phyloP scores from a whole-genome alignment of 176 grass and related monocot genomes.

The Zoysia japonica region DNA sequence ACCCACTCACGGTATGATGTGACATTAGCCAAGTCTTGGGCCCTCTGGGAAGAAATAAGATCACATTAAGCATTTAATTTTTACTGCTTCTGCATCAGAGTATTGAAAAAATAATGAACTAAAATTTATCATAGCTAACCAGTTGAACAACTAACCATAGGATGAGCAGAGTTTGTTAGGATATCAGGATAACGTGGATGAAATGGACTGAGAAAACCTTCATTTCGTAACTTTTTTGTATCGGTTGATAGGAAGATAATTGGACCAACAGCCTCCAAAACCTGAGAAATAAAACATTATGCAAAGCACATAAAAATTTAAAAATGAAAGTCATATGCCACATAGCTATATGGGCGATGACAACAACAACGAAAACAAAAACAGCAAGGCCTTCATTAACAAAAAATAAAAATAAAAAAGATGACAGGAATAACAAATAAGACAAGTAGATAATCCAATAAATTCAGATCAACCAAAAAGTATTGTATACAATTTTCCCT shows the following conservation, averaged over 20 bases:
- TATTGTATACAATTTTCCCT: background rate
- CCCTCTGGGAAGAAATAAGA: slow-evolving; percentile 73
- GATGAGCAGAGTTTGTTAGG: slow-evolving; percentile 97
- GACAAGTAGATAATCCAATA: slow-evolving; percentile 1
- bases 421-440: background rate
- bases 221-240: slow-evolving; percentile 98
- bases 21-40: slow-evolving; percentile 97
- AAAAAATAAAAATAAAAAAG: slow-evolving; percentile 7
- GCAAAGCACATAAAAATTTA: slow-evolving; percentile 25
- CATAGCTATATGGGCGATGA: slow-evolving; percentile 7
- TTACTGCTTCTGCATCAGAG: slow-evolving; percentile 20
- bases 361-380: background rate
- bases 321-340: slow-evolving; percentile 26
- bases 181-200: slow-evolving; percentile 99
- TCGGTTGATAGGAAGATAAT: slow-evolving; percentile 99
- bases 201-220: slow-evolving; percentile 97
- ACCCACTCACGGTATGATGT: slow-evolving; percentile 98
- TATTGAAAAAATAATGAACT: slow-evolving; percentile 25
- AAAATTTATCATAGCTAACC: slow-evolving; percentile 10
- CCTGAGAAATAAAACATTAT: slow-evolving; percentile 54
- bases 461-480: background rate
- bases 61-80: slow-evolving; percentile 16
- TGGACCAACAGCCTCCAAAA: slow-evolving; percentile 91
- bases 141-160: slow-evolving; percentile 68
- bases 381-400: too few relatives aligned